Conservation (phyloP, 2,329 filamentous ascomycete genomes). For the Arthrobotrys pseudoclavata region DNA sequence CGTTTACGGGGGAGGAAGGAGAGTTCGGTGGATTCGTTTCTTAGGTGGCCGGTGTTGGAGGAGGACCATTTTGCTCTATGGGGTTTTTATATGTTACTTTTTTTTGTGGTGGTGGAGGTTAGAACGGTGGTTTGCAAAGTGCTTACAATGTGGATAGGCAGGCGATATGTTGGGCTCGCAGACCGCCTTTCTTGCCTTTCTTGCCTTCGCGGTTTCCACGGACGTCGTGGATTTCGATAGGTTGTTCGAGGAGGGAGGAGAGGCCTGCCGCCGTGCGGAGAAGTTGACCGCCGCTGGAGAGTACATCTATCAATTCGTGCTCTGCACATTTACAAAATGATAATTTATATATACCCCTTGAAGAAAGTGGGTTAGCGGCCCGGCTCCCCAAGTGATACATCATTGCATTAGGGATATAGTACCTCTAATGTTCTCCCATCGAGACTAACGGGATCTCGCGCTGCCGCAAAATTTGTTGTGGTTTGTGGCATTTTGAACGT, state of each 20-base stretch:
- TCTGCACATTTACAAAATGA: background rate
- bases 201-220: constrained; percentile 70
- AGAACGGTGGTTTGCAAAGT: background rate
- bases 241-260: constrained; percentile 71
- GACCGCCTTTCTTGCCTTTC: constrained; percentile 68
- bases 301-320: constrained; percentile 63
- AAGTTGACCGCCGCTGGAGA: constrained; percentile 73
- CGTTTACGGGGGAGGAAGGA: constrained; percentile 61
- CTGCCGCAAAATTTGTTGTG: constrained; percentile 56
- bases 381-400: background rate
- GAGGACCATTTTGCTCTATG: constrained; percentile 50
- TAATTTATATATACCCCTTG: constrained; percentile 6
- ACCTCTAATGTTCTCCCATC: constrained; percentile 55
- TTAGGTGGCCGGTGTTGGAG: constrained; percentile 69
- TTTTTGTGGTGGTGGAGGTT: background rate
- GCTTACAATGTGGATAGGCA: constrained; percentile 66
- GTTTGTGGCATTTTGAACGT: constrained; percentile 56
- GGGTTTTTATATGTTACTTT: background rate
- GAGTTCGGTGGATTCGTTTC: constrained; percentile 70
- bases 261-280: constrained; percentile 72
- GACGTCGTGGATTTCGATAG: constrained; percentile 72
- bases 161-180: constrained; percentile 74
- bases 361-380: constrained; percentile 1
- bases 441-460: constrained; percentile 37
- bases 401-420: background rate